phyloP scores from a whole-genome alignment of 2,329 filamentous ascomycete genomes.

The Dothidotthia symphoricarpi region DNA sequence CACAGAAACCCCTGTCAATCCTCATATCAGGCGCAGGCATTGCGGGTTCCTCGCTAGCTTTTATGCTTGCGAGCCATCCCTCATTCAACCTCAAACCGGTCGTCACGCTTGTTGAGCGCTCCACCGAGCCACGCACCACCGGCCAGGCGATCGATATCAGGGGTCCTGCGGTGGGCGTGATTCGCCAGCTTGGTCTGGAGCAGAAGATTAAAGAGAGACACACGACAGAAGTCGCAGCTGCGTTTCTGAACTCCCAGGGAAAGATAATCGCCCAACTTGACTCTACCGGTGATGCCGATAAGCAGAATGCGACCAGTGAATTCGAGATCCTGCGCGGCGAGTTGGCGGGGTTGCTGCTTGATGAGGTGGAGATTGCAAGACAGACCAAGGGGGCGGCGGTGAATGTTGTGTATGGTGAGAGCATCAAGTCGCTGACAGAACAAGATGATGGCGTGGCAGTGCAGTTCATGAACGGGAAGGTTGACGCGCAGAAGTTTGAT shows the following conservation, averaged over 20 bases:
- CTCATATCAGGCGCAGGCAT: slow-evolving; percentile 44
- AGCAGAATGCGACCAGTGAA: slow-evolving; percentile 25
- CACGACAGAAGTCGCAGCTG: slow-evolving; percentile 45
- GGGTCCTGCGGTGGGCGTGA: slow-evolving; percentile 43
- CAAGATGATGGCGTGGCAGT: slow-evolving; percentile 20
- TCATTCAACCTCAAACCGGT: slow-evolving; percentile 25
- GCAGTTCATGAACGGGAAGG: slow-evolving; percentile 21
- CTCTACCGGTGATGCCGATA: slow-evolving; percentile 22
- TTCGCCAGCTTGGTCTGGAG: slow-evolving; percentile 44
- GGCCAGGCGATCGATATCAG: slow-evolving; percentile 51
- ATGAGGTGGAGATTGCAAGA: slow-evolving; percentile 16
- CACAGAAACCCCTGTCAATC: slow-evolving; percentile 13
- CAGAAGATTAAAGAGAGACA: slow-evolving; percentile 34
- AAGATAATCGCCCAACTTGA: slow-evolving; percentile 20
- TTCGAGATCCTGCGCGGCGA: slow-evolving; percentile 37
- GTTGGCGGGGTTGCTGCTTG: slow-evolving; percentile 37
- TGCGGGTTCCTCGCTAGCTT: slow-evolving; percentile 41
- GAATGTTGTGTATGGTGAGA: slow-evolving; percentile 23
- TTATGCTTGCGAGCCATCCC: slow-evolving; percentile 30
- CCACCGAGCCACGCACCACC: slow-evolving; percentile 38
- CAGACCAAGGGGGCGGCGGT: slow-evolving; percentile 11
- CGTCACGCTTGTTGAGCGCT: slow-evolving; percentile 49
- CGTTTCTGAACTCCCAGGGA: slow-evolving; percentile 32
- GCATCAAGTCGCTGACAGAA: slow-evolving; percentile 20
- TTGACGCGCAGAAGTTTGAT: slow-evolving; percentile 25